phyloP scores from a whole-genome alignment of 352 stramenopile species.

The Phytophthora fragariae region DNA sequence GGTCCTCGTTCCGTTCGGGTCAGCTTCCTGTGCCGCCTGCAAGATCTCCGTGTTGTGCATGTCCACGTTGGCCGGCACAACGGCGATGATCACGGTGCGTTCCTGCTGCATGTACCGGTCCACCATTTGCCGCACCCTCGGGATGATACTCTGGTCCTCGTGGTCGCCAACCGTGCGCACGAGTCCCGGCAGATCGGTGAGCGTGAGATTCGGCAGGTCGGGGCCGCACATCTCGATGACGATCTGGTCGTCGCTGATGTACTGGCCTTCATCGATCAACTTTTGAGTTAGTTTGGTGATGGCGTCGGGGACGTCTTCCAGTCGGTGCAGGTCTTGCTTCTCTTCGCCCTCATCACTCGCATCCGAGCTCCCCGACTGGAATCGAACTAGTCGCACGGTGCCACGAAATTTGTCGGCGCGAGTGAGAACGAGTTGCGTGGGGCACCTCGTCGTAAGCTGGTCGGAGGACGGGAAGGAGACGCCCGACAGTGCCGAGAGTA shows the following conservation, averaged over 20 bases:
- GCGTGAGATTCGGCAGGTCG: constrained; percentile 76
- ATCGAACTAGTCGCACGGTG: constrained; percentile 73
- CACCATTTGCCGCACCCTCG: constrained; percentile 74
- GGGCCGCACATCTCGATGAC: constrained; percentile 72
- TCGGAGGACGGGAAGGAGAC: constrained; percentile 83
- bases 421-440: constrained; percentile 77
- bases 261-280: constrained; percentile 72
- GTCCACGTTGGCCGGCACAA: constrained; percentile 48
- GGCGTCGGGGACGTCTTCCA: constrained; percentile 35
- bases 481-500: constrained; percentile 84
- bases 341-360: constrained; percentile 22
- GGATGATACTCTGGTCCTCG: constrained; percentile 75
- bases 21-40: constrained; percentile 67
- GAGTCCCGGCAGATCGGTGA: constrained; percentile 85
- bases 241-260: constrained; percentile 83
- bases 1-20: constrained; percentile 74
- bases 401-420: constrained; percentile 48
- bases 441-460: constrained; percentile 84
- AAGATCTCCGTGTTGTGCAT: constrained; percentile 90
- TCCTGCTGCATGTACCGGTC: constrained; percentile 78
- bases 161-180: constrained; percentile 74
- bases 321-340: constrained; percentile 17
- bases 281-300: constrained; percentile 53
- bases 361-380: constrained; percentile 20
- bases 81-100: constrained; percentile 79